A percentile compares a stretch with the other conserved stretches of the same genome.
phyloP scores from a whole-genome alignment of 257 asterid species.

The Ballota nigra region DNA sequence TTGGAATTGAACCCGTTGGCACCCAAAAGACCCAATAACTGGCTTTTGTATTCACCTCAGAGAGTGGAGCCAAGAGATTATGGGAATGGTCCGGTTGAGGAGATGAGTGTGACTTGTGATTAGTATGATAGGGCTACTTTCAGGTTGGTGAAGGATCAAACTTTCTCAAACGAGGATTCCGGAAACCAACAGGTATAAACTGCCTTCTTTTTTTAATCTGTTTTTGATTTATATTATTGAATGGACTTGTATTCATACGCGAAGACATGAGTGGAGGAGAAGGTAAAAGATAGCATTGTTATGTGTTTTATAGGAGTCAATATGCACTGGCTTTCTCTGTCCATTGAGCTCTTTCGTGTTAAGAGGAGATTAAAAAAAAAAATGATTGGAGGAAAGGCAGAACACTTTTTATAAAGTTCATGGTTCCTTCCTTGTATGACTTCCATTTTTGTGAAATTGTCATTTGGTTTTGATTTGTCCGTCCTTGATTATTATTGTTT shows the following conservation, averaged over 20 bases:
- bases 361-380: background rate
- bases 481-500: background rate
- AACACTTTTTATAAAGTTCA: background rate
- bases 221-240: background rate
- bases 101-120: constrained; percentile 19
- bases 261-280: background rate
- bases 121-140: constrained; percentile 48
- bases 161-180: constrained; percentile 54
- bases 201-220: background rate
- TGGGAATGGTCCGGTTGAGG: constrained; percentile 18
- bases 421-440: background rate
- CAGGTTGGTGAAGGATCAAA: constrained; percentile 67
- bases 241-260: background rate
- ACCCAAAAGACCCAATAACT: constrained; percentile 23
- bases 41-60: constrained; percentile 19
- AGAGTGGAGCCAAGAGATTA: constrained; percentile 18
- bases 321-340: background rate
- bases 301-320: background rate
- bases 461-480: background rate
- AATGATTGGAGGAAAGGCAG: background rate
- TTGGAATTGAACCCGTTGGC: constrained; percentile 26
- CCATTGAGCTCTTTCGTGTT: no score
- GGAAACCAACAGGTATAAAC: constrained; percentile 45
- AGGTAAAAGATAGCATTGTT: background rate
- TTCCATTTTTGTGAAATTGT: background rate